Evolutionary conservation across 2,329 filamentous ascomycete species (phyloP).

Genomic region (Anisogramma anomala): DNA sequence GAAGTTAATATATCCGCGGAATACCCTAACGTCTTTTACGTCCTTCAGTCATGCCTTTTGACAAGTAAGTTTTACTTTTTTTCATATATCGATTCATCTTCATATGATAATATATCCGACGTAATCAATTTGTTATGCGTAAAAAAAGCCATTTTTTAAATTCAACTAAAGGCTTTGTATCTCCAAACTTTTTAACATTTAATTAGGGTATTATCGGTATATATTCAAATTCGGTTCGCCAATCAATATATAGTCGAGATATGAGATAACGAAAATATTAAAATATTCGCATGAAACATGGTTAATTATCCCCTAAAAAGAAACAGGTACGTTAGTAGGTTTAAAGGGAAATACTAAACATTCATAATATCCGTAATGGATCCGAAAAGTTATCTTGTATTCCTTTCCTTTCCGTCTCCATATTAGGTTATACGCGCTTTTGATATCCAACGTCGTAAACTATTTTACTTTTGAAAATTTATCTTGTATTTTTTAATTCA

Average conservation of each 20-base stretch:
- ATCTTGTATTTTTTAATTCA: too few species aligned
- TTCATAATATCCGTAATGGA: not conserved
- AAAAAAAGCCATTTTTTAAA: not conserved
- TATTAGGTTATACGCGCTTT: too few species aligned
- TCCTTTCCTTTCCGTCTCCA: too few species aligned
- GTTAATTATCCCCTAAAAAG: too few species aligned
- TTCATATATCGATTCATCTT: not conserved
- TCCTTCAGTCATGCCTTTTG: not conserved
- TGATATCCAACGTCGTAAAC: too few species aligned
- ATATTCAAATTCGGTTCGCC: not conserved
- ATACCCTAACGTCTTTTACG: not conserved
- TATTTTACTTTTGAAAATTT: too few species aligned
- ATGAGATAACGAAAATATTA: not conserved
- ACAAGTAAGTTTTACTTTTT: not conserved
- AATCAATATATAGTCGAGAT: not conserved
- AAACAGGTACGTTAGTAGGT: not conserved
- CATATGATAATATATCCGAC: not conserved
- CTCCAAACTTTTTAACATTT: not conserved
- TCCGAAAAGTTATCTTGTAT: too few species aligned
- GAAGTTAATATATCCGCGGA: not conserved
- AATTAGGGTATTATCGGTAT: too few species aligned
- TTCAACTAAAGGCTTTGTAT: not conserved
- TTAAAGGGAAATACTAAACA: not conserved
- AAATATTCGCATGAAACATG: not conserved
- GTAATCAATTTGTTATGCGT: not conserved